Base-by-base conservation (phyloP, 352 stramenopile species). In the Phytopythium sindhum region DNA sequence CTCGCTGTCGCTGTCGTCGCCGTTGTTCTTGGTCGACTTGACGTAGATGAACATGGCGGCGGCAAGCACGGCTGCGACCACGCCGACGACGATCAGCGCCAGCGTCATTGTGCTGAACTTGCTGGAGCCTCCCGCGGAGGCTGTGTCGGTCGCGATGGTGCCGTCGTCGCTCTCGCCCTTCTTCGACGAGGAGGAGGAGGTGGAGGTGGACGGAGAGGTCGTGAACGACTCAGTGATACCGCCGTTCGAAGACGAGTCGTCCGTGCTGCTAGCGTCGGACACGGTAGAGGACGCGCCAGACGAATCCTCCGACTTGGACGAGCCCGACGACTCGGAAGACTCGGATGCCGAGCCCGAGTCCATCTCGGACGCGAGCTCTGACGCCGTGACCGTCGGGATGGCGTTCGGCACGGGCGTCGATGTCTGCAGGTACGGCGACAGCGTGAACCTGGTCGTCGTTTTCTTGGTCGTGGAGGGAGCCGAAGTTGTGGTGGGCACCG, bases 31-130 rank as follows among this genome's bases (percentile, higher is more conserved):
- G 0, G 73, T 75, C 21, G 60, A 54, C 48, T 77, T 80, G 23
- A 78, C 67, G 61, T 86, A 89, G 26, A 91, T 71, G 61, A 91
- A 82, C 17, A 88, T 44, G 6, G 76, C 73, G 1, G 67, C 66
- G 28, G 66, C 61, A 23, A 91, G 60, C 21, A 88, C 80, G 1
- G 75, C 63, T 0, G 67, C 73, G 15, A 88, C 74, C 1, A 78
- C 72, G 12, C 67, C 68, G 1, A 70, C 81, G 51, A 86, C 78
- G 41, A 87, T 75, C 21, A 86, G 52, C 4, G 67, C 76, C 12
- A 90, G 67, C 61, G 70, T 70, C 12, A 78, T 29, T 1, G 78
- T 74, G 37, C 60, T 80, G 28, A 68, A 76, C 23, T 64, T 67
- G 0, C 61, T 63, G 7, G 55, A 51, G 11, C 57, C 58, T 2